Percentiles rank a stretch among this genome's conserved stretches.
Conservation (phyloP, 2,329 filamentous ascomycete species). For the Venturia oleaginea region DNA sequence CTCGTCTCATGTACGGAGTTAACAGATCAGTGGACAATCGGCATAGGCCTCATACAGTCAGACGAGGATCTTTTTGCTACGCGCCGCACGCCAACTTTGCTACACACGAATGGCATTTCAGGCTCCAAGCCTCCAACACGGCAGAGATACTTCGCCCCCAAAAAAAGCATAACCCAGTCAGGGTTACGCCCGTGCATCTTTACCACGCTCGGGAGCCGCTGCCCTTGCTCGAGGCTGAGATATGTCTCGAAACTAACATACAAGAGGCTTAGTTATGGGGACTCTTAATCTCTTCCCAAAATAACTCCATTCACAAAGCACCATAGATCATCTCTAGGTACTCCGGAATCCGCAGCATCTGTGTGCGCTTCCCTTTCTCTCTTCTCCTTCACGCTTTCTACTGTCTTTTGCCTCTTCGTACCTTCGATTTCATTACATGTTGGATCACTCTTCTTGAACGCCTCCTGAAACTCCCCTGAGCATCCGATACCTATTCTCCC, state of each 20-base stretch:
- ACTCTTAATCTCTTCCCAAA: neutral
- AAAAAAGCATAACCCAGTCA: neutral
- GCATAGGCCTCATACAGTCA: neutral
- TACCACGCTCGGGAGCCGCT: neutral
- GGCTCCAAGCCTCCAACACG: neutral
- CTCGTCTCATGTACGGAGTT: neutral
- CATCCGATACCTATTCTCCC: neutral
- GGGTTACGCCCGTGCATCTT: neutral
- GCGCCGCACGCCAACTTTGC: neutral
- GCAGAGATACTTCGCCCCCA: conserved; percentile 1
- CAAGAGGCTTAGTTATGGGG: neutral
- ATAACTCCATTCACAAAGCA: conserved; percentile 1
- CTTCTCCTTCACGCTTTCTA: neutral
- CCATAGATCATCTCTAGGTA: neutral
- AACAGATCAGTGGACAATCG: neutral
- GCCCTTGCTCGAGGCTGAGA: neutral
- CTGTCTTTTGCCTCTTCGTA: neutral
- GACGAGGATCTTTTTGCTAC: neutral
- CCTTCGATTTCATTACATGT: neutral
- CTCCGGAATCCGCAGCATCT: neutral
- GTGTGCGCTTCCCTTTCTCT: neutral
- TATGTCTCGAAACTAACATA: neutral
- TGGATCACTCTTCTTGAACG: too few species aligned
- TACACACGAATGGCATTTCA: neutral
- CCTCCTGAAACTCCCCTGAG: neutral